Evolutionary conservation across 2,329 filamentous ascomycete species (phyloP).

Genomic region (Penicillium occitanis): DNA sequence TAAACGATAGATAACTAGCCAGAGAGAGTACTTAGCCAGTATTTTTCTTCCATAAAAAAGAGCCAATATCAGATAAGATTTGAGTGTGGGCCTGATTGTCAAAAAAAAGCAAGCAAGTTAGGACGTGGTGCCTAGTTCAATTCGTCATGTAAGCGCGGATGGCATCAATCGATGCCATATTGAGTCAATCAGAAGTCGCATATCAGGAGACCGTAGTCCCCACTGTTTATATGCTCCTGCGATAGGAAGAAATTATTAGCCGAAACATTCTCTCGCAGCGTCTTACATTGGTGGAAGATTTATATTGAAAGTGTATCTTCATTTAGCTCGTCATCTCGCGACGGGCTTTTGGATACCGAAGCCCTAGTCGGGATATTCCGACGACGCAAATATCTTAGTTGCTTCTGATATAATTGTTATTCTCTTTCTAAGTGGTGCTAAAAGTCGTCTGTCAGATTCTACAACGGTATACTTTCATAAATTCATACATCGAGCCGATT

Average conservation of each 20-base stretch:
- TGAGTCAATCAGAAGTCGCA: neutral
- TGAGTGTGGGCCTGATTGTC: neutral
- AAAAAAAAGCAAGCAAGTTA: neutral
- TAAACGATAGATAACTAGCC: neutral
- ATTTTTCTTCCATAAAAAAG: neutral
- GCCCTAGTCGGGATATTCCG: slow-evolving; percentile 1
- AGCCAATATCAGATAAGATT: neutral
- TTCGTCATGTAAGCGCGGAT: slow-evolving; percentile 19
- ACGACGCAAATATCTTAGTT: neutral
- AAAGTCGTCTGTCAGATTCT: neutral
- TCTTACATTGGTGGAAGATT: slow-evolving; percentile 17
- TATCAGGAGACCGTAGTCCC: neutral
- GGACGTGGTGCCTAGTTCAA: neutral
- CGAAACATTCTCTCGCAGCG: neutral
- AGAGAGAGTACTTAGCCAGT: neutral
- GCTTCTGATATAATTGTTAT: neutral
- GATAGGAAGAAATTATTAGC: neutral
- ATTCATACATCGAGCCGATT: neutral
- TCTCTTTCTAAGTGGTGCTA: neutral
- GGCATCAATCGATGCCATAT: slow-evolving; percentile 16
- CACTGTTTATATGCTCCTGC: neutral
- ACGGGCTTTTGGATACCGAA: neutral
- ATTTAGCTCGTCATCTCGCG: neutral
- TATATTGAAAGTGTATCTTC: neutral
- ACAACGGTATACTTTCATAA: neutral